Evolutionary conservation across 805 yeast species (phyloP).

Genomic region (Suhomyces prunicola): DNA sequence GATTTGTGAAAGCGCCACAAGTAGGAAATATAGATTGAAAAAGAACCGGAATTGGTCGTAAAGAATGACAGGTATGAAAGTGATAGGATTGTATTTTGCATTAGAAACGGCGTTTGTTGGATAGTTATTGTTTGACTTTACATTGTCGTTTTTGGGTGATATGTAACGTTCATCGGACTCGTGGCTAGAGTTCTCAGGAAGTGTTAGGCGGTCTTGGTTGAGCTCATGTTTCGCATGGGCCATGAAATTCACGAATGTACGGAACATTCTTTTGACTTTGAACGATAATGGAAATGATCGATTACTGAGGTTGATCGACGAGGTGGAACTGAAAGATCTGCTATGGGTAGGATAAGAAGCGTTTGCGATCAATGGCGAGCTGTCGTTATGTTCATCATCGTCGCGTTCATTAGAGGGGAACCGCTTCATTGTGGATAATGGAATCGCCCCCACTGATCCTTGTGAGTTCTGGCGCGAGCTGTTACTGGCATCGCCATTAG

Average conservation of each 20-base stretch:
- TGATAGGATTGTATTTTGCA: constrained; percentile 86
- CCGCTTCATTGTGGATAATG: constrained; percentile 22
- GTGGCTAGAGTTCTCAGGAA: constrained; percentile 4
- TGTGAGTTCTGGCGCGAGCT: constrained; percentile 26
- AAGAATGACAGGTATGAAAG: constrained; percentile 83
- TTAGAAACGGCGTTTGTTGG: constrained; percentile 78
- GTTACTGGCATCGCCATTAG: constrained; percentile 15
- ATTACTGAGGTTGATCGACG: constrained; percentile 10
- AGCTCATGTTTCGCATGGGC: constrained; percentile 24
- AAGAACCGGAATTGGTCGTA: constrained; percentile 97
- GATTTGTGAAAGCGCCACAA: constrained; percentile 92
- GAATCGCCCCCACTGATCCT: constrained; percentile 28
- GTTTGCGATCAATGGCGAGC: constrained; percentile 28
- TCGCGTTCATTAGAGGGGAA: not conserved
- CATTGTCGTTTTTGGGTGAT: constrained; percentile 28
- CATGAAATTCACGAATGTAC: constrained; percentile 16
- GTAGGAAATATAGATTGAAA: constrained; percentile 84
- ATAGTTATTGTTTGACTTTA: constrained; percentile 26
- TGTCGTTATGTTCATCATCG: constrained; percentile 19
- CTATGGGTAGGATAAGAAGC: constrained; percentile 12
- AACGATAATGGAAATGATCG: constrained; percentile 5
- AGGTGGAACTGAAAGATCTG: constrained; percentile 19
- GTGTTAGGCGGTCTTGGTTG: constrained; percentile 19
- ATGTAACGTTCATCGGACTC: constrained; percentile 33
- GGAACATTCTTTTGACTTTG: constrained; percentile 8